Evolutionary conservation across 2,329 filamentous ascomycete species (phyloP), one percentile per base, ranked within the genome.

Genomic region (Colletotrichum nymphaeae): DNA sequence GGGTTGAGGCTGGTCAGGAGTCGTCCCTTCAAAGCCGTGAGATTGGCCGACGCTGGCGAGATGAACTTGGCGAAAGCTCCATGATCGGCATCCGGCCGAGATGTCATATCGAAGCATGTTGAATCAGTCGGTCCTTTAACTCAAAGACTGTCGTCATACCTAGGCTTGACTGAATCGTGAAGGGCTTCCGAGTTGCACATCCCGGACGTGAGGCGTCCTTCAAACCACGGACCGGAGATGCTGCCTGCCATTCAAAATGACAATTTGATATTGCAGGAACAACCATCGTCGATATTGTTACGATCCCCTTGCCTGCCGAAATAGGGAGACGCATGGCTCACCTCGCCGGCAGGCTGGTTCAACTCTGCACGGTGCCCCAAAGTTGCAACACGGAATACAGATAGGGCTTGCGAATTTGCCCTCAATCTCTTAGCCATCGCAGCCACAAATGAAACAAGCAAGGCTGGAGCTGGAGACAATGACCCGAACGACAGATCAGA

Each of bases 81-180:
- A 70, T 65, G 70, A 73, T 73, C 70, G 67, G 67, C 70, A 73
- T 57, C 70, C 70, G 67, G 67, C 66, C 70, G 70, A 73, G 59
- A 62, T 73, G 70, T 52, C 55, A 62, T 49, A 14, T 70, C 22
- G 26, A 65, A 46, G 67, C 67, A 70, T 63, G 16, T 70, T 60
- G 60, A 64, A 65, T 70, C 70, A 70, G 70, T 62, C 67, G 55
- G 56, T 28, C 59, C 60, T 62, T 65, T 73, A 49, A 65, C 49
- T 65, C 60, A 11, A n/a, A 24, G 42, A 55, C 59, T 62, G 70
- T 70, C 70, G 60, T 73, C 70, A 70, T 70, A 62, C 49, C 37
- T 32, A 67, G 42, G 42, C 53, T 24, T 16, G 53, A 64, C 70
- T 73, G 70, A 73, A 52, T 73, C 70, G 70, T 62, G 26, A 64